phyloP scores from a whole-genome alignment of 495 filamentous ascomycete species.

The Penicillium daleae region DNA sequence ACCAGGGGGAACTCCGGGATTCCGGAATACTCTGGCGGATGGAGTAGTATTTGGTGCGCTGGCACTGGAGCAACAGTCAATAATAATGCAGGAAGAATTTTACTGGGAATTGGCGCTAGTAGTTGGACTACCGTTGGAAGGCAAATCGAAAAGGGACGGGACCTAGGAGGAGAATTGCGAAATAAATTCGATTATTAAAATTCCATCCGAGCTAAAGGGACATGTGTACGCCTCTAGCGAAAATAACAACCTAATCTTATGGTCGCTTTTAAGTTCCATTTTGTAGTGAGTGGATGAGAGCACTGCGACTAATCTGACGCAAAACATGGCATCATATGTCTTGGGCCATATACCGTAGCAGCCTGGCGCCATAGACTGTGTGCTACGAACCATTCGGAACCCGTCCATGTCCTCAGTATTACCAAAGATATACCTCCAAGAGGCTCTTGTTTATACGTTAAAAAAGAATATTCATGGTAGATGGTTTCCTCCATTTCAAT shows the following conservation, averaged over 20 bases:
- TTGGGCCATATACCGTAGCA: background rate
- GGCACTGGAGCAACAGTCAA: background rate
- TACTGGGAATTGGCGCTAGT: background rate
- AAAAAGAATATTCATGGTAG: background rate
- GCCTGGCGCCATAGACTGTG: background rate
- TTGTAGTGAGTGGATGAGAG: background rate
- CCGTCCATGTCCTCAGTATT: background rate
- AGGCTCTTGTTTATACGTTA: background rate
- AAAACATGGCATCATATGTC: background rate
- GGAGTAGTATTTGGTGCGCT: no score
- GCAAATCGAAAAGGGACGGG: background rate
- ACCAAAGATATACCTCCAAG: background rate
- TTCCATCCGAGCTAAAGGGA: background rate
- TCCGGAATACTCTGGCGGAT: background rate
- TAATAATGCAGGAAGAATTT: background rate
- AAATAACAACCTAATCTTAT: background rate
- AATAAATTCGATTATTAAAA: background rate
- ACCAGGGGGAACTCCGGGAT: conserved; percentile 5
- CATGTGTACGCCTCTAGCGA: background rate
- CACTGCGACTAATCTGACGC: background rate
- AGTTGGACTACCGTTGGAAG: background rate
- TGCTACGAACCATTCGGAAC: background rate
- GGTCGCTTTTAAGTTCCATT: background rate
- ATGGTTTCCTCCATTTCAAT: no score
- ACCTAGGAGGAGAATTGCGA: background rate